Evolutionary conservation across 768 basidiomycete genomes (phyloP).

Genomic region (Mycena galopus): DNA sequence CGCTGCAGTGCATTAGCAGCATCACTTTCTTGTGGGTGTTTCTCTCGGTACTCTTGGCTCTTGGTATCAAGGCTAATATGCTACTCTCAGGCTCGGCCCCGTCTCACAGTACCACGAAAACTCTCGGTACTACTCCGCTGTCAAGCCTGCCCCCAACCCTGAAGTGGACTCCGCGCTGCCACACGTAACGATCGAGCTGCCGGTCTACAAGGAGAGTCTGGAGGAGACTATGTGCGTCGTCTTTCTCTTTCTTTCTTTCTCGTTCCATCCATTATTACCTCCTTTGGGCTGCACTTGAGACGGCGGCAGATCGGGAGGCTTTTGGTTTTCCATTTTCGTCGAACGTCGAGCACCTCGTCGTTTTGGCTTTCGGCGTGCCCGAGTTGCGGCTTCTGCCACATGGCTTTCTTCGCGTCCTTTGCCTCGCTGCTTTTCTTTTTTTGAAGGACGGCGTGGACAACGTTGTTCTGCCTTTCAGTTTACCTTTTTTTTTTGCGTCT

Average conservation of each 20-base stretch:
- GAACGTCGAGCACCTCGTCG: background rate
- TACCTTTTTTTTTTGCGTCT: too few relatives aligned
- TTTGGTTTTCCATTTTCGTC: slow-evolving; percentile 20
- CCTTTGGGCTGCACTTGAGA: too few relatives aligned
- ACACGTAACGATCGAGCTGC: slow-evolving; percentile 85
- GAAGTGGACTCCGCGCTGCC: slow-evolving; percentile 75
- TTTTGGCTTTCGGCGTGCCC: background rate
- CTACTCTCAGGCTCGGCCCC: slow-evolving; percentile 69
- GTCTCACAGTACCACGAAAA: slow-evolving; percentile 90
- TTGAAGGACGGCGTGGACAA: too few relatives aligned
- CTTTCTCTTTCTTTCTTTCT: background rate
- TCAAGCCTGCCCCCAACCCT: slow-evolving; percentile 70
- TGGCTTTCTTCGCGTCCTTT: too few relatives aligned
- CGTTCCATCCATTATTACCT: background rate
- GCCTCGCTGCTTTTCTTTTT: too few relatives aligned
- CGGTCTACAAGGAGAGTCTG: slow-evolving; percentile 90
- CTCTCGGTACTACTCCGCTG: slow-evolving; percentile 85
- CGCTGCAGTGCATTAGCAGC: slow-evolving; percentile 75
- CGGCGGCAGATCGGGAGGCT: too few relatives aligned
- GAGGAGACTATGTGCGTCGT: slow-evolving; percentile 82
- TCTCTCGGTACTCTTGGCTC: background rate
- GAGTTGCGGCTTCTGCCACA: too few relatives aligned
- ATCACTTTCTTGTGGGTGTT: slow-evolving; percentile 71
- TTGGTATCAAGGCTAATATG: too few relatives aligned
- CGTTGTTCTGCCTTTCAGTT: too few relatives aligned